These are phyloP conservation scores for Entomophthora muscae DNA, from an alignment of 371 early-diverging fungal species.

Conservation along the genomic window DNA sequence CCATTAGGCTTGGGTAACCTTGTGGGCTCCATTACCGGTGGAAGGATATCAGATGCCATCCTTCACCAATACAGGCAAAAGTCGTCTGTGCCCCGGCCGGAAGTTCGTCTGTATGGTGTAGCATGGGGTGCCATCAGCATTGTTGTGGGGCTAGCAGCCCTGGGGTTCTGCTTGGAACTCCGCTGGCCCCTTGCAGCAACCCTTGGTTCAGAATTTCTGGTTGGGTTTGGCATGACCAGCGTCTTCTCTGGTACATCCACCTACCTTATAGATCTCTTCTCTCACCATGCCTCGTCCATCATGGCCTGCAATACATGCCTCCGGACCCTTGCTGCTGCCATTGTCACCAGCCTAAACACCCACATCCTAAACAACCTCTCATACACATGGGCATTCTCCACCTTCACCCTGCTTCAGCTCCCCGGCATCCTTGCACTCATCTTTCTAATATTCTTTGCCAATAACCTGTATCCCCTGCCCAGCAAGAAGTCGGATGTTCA, in stretches of 20 bases:
- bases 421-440: neutral
- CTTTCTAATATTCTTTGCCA: neutral
- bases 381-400: neutral
- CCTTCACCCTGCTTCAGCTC: neutral
- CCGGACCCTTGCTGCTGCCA: neutral
- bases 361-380: neutral
- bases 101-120: slow-evolving; percentile 18
- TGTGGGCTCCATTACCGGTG: slow-evolving; percentile 22
- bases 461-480: neutral
- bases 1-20: slow-evolving; percentile 28
- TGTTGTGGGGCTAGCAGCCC: slow-evolving; percentile 18
- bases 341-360: neutral
- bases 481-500: too few relatives aligned
- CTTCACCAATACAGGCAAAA: neutral
- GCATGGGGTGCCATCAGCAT: slow-evolving; percentile 21
- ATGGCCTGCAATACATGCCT: slow-evolving; percentile 1
- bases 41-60: slow-evolving; percentile 19
- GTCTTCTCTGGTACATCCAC: neutral
- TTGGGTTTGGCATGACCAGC: neutral
- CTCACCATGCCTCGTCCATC: slow-evolving; percentile 2
- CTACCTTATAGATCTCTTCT: slow-evolving; percentile 10
- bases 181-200: slow-evolving; percentile 10
- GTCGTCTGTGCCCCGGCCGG: slow-evolving; percentile 11
- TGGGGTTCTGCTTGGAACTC: slow-evolving; percentile 22
- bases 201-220: neutral